phyloP scores from a whole-genome alignment of 2,329 filamentous ascomycete genomes.

The Ceratocystis variospora region DNA sequence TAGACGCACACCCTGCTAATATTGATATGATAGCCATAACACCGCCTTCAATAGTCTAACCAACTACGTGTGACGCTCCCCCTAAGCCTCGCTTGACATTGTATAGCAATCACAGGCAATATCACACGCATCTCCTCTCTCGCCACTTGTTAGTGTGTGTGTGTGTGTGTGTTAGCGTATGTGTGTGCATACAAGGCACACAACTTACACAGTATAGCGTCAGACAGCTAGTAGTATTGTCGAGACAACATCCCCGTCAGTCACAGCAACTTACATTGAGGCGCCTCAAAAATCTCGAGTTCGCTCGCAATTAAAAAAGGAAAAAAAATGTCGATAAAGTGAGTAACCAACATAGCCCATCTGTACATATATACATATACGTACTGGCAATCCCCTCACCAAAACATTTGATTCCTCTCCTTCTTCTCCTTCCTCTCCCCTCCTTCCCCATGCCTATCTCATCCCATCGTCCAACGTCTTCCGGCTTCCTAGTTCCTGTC shows the following conservation, averaged over 20 bases:
- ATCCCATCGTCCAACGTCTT: slow-evolving; percentile 17
- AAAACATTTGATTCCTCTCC: slow-evolving; percentile 3
- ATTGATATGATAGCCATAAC: not conserved
- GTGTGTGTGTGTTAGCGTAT: not conserved
- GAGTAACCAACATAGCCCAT: slow-evolving; percentile 26
- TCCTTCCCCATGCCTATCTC: slow-evolving; percentile 15
- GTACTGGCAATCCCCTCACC: slow-evolving; percentile 11
- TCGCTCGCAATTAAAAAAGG: slow-evolving; percentile 3
- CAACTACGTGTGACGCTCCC: not conserved
- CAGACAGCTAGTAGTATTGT: not conserved
- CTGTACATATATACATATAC: not conserved
- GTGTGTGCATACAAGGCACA: not conserved
- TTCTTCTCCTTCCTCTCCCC: slow-evolving; percentile 16
- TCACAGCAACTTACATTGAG: not conserved
- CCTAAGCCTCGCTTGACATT: not conserved
- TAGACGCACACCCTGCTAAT: not conserved
- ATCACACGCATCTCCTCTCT: not conserved
- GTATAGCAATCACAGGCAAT: not conserved
- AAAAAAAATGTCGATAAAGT: slow-evolving; percentile 40
- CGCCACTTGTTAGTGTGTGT: not conserved
- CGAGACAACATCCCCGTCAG: not conserved
- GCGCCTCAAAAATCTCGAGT: not conserved
- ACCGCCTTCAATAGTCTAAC: not conserved
- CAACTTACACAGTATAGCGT: not conserved
- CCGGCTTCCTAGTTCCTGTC: slow-evolving; percentile 7